Base-by-base conservation (phyloP, 2,329 filamentous ascomycete genomes). In the Septoria linicola region DNA sequence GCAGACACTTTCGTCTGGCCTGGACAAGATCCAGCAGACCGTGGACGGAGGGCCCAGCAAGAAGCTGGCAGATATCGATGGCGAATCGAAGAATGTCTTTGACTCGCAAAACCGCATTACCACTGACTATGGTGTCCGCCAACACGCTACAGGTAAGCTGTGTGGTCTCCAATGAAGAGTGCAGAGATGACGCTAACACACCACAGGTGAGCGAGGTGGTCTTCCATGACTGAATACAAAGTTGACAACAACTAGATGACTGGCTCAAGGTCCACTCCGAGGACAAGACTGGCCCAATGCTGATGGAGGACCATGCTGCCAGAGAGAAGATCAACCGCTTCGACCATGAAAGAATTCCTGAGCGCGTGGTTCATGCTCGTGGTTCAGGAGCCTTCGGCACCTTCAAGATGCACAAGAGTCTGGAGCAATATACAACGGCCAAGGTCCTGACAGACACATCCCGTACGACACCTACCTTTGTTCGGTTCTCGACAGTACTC, bases 241-340 rank as follows among this genome's bases (percentile, higher is more conserved):
- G 23, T 16, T 40, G 32, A 49, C 45, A 27, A 37, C 30, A n/a
- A 6, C 16, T 8, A 61, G 89, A 95, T 63, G 79, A 90, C 66
- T 93, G 88, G 88, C 74, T 95, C 47, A 82, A 80, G 45, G 77
- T 85, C 4, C 78, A 74, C 20, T 82, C 73, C 30, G 76, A 82
- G 2, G 78, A 87, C 40, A 74, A 82, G 49, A 82, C 77, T 1
- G 88, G 88, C 0, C 86, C 88, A 0, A 68, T 70, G 62, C 72
- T 91, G 0, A 67, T 93, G 2, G 88, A 93, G 64, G 88, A 93
- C 58, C 76, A 79, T 8, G 83, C 88, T 62, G 82, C 72, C 0
- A 77, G 88, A 10, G 88, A 93, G 68, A 90, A 87, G 82, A 85
- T 87, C 32, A 80, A 83, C 67, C 83, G 85, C 21, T 91, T 93